Percentiles rank a stretch among this genome's conserved stretches.
These are phyloP conservation scores for Sphaceloma murrayae DNA, from an alignment of 2,329 filamentous ascomycete genomes.

Conservation along the genomic window DNA sequence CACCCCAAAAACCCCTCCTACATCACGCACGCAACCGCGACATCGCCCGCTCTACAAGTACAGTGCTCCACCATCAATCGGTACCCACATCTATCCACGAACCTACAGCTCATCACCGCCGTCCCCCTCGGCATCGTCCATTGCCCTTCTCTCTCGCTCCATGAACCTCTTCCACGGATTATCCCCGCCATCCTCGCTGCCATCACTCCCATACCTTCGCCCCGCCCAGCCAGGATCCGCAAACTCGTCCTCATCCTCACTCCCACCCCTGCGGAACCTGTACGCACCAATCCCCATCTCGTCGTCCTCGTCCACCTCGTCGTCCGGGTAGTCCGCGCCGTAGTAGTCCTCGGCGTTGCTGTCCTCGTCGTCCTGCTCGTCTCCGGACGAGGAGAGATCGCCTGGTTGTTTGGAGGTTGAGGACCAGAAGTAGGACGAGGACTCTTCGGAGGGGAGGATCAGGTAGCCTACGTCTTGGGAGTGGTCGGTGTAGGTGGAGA, in stretches of 20 bases:
- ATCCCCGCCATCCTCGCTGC: conserved; percentile 23
- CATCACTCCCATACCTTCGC: conserved; percentile 22
- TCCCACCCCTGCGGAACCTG: conserved; percentile 30
- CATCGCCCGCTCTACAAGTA: not conserved
- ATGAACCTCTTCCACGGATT: conserved; percentile 26
- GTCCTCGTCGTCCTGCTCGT: conserved; percentile 14
- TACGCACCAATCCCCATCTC: conserved; percentile 45
- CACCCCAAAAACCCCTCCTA: not conserved
- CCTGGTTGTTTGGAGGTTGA: conserved; percentile 8
- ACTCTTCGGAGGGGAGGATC: conserved; percentile 6
- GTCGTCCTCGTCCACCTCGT: conserved; percentile 65
- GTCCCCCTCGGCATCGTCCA: conserved; percentile 14
- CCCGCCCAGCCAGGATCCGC: conserved; percentile 5
- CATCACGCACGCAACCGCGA: not conserved
- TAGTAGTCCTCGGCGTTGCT: conserved; percentile 61
- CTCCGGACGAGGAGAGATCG: not conserved
- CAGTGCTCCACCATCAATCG: not conserved
- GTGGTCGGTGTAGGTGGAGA: conserved; percentile 1
- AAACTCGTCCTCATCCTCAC: conserved; percentile 33
- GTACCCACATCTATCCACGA: not conserved
- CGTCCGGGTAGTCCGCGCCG: conserved; percentile 69
- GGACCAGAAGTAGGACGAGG: conserved; percentile 10
- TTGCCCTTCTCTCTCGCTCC: conserved; percentile 11
- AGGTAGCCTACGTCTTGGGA: conserved; percentile 15
- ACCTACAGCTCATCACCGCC: conserved; percentile 11